Base-by-base conservation (phyloP, 148 eudicot genomes). In the Polygonum aviculare region DNA sequence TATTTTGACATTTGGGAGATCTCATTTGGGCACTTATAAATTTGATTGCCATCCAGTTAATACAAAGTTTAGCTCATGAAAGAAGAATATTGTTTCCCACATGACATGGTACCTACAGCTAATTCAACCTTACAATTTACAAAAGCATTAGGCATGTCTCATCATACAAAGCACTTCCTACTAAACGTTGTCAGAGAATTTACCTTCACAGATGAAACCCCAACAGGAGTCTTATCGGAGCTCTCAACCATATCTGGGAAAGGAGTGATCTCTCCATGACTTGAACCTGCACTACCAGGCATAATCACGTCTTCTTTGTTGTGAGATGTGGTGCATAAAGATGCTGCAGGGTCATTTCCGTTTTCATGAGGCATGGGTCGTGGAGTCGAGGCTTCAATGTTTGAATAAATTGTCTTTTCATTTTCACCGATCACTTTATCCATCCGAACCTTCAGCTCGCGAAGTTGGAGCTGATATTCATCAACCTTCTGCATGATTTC, bases 401-500 rank as follows among this genome's bases (percentile, higher is more conserved):
- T 65, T 4, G 77, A 76, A 72, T 81, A 73, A 60, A 87, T 76
- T 78, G 75, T 82, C 18, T 69, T 87, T 22, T 81, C 85, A 83
- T 86, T 82, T 80, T 90, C 90, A 63, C 51, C 77, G 77, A 82
- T 62, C 74, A 94, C 81, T 77, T 83, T 82, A 77, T 85, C 85
- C 59, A 82, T 75, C 72, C 89, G 88, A 63, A 62, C 72, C 75
- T 76, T 88, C 82, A 94, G 78, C 70, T 82, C 60, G 57, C 80
- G 75, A 70, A 88, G 83, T 52, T 81, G 87, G 45, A 81, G 51
- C 74, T 81, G 87, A 35, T 82, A 74, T 59, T 41, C 71, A 57
- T 83, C 93, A 81, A 94, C 86, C 78, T 83, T 85, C 75, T 79
- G 62, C 54, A 94, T 83, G 15, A 91, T 73, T 76, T 82, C 74